Percentiles rank a stretch among this genome's conserved stretches.
Conservation (phyloP, 106 monocot genomes). For the Acanthochlamys bracteata region DNA sequence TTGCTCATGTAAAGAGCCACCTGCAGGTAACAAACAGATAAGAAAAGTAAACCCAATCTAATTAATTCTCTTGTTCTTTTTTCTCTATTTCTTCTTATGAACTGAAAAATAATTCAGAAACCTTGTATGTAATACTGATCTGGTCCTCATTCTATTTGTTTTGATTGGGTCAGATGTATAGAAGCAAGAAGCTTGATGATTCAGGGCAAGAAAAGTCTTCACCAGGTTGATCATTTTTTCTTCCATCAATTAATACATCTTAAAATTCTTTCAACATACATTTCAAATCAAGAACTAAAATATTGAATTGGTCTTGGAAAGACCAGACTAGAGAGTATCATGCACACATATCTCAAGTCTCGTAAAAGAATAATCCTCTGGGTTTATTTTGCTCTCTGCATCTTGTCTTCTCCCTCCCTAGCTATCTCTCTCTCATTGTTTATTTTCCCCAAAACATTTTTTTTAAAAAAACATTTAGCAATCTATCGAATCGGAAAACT, state of each 20-base stretch:
- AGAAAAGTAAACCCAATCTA: background rate
- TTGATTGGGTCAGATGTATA: constrained; percentile 45
- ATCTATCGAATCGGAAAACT: background rate
- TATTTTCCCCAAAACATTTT: too few relatives aligned
- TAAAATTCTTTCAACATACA: background rate
- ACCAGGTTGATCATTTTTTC: constrained; percentile 14
- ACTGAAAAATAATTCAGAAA: background rate
- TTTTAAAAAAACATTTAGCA: background rate
- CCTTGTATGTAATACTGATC: background rate
- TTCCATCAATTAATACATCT: background rate
- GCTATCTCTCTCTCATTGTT: too few relatives aligned
- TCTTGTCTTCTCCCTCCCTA: too few relatives aligned
- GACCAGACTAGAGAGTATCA: too few relatives aligned
- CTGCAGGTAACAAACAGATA: constrained; percentile 53
- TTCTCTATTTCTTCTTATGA: background rate
- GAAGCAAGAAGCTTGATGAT: constrained; percentile 71
- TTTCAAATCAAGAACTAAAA: background rate
- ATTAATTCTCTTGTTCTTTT: too few relatives aligned
- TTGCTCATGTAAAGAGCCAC: constrained; percentile 97
- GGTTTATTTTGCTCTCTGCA: too few relatives aligned
- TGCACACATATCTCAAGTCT: too few relatives aligned
- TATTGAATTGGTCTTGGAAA: background rate
- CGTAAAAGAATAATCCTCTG: too few relatives aligned
- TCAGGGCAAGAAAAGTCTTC: constrained; percentile 42
- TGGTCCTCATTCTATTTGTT: background rate